These are phyloP conservation scores for Oryza punctata DNA, from an alignment of 176 grass and related monocot genomes.

Conservation along the genomic window DNA sequence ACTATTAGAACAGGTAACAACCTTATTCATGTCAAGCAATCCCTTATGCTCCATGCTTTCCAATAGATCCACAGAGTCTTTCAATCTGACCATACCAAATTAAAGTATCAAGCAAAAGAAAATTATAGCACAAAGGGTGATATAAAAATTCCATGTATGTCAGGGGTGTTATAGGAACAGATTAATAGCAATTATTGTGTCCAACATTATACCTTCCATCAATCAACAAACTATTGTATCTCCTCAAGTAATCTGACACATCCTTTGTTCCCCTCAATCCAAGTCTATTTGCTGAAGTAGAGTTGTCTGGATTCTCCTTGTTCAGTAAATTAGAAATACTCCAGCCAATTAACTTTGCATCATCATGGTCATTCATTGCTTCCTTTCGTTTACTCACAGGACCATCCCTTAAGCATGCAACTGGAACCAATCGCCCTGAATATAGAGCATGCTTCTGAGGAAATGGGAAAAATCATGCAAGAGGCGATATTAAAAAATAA, in stretches of 20 bases:
- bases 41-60: conserved; percentile 65
- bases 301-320: conserved; percentile 48
- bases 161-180: not conserved
- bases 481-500: conserved; percentile 23
- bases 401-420: conserved; percentile 68
- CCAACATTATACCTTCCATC: conserved; percentile 70
- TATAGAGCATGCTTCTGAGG: conserved; percentile 44
- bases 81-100: conserved; percentile 61
- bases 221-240: conserved; percentile 73
- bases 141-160: conserved; percentile 20
- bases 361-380: conserved; percentile 48
- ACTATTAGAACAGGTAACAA: conserved; percentile 34
- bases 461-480: conserved; percentile 24
- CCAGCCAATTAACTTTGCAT: conserved; percentile 36
- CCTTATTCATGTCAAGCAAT: conserved; percentile 84
- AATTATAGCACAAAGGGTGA: conserved; percentile 3
- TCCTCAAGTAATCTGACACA: conserved; percentile 56
- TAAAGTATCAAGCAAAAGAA: conserved; percentile 5
- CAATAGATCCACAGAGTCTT: conserved; percentile 75
- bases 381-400: conserved; percentile 60
- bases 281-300: conserved; percentile 42
- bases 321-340: conserved; percentile 38
- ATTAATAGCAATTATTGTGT: conserved; percentile 13
- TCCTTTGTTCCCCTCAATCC: conserved; percentile 50
- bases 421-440: conserved; percentile 50